Conservation (phyloP, 192 early-diverging fungal species). For the Linnemannia hyalina region DNA sequence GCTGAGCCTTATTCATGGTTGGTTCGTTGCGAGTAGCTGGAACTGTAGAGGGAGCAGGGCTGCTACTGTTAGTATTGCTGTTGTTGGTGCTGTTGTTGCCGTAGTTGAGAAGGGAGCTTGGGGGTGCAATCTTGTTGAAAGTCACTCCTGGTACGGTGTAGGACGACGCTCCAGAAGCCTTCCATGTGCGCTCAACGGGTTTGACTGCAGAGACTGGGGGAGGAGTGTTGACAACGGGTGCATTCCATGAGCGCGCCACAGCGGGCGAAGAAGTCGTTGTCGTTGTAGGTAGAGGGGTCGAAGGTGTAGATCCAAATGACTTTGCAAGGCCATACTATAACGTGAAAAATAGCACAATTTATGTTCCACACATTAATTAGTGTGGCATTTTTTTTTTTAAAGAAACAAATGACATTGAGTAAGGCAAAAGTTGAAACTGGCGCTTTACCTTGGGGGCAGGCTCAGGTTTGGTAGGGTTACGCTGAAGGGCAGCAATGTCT, state of each 20-base stretch:
- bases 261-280: not conserved
- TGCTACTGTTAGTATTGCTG: not conserved
- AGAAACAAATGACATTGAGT: too few species aligned
- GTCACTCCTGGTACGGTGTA: not conserved
- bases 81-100: not conserved
- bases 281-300: not conserved
- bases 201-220: not conserved
- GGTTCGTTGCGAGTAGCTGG: conserved; percentile 15
- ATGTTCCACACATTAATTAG: too few species aligned
- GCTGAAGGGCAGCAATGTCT: conserved; percentile 64
- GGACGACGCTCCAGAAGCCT: conserved; percentile 17
- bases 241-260: conserved; percentile 12
- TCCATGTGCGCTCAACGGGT: conserved; percentile 21
- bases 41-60: not conserved
- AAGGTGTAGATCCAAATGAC: not conserved
- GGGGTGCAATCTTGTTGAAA: conserved; percentile 31
- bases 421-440: not conserved
- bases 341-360: not conserved
- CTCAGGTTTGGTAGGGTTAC: conserved; percentile 56
- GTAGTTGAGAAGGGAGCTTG: conserved; percentile 12
- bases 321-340: conserved; percentile 18
- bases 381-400: not conserved
- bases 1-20: conserved; percentile 48
- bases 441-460: conserved; percentile 29
- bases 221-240: not conserved